phyloP scores from a whole-genome alignment of 2,329 filamentous ascomycete genomes.

The Chalara sp. region DNA sequence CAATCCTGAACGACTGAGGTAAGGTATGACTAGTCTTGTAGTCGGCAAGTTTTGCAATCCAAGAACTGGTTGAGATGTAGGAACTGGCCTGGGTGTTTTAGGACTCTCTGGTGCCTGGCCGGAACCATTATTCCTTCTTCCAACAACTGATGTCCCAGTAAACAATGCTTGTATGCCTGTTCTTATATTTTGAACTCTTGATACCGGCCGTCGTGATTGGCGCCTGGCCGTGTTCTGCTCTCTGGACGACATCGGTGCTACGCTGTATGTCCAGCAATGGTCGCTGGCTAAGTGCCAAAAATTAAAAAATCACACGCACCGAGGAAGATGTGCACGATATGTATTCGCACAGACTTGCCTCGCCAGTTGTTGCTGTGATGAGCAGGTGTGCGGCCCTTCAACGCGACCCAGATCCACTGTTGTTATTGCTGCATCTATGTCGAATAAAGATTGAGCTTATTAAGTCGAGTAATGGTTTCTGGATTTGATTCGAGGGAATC shows the following conservation, averaged over 20 bases:
- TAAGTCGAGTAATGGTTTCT: neutral
- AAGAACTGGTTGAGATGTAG: conserved; percentile 35
- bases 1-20: conserved; percentile 18
- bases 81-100: conserved; percentile 38
- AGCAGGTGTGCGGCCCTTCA: conserved; percentile 10
- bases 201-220: conserved; percentile 10
- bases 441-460: conserved; percentile 11
- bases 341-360: too few relatives aligned
- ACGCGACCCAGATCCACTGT: conserved; percentile 17
- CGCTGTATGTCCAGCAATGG: too few relatives aligned
- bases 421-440: conserved; percentile 18
- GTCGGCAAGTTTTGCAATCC: conserved; percentile 33
- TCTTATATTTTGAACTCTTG: conserved; percentile 19
- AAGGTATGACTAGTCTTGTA: conserved; percentile 35
- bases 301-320: too few relatives aligned
- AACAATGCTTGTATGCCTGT: conserved; percentile 20
- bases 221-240: neutral
- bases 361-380: too few relatives aligned
- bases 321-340: too few relatives aligned
- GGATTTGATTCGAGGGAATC: conserved; percentile 4
- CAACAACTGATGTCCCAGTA: conserved; percentile 20
- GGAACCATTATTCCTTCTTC: conserved; percentile 8
- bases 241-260: too few relatives aligned
- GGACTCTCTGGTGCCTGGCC: conserved; percentile 29
- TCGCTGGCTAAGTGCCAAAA: too few relatives aligned